Evolutionary conservation across 371 early-diverging fungal genomes (phyloP), one percentile per base, ranked within the genome.

Genomic region (Blakeslea trispora): DNA sequence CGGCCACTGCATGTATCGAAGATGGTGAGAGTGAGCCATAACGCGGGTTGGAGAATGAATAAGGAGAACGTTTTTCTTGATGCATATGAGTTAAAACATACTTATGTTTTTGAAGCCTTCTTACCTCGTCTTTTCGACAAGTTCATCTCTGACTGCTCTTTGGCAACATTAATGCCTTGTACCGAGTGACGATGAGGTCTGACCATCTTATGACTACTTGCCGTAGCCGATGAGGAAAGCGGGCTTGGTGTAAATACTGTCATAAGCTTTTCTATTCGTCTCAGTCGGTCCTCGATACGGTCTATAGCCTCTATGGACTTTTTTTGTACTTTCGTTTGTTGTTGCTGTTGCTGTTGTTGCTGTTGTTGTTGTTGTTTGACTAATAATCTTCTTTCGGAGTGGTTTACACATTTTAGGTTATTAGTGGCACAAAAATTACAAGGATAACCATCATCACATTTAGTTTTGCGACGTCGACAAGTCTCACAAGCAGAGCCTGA

Each of bases 191-290:
- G 75, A 45, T 69, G 68, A 11, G 55, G 73, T 37, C 79, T 63
- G 45, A 64, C 58, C 37, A 37, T 37, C 55, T 50, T 55, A 40
- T 61, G 61, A 50, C 54, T 41, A 17, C 46, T 37, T 21, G 55
- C 39, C 5, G 39, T 28, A 19, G 41, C 11, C 11, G 31, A 22
- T 15, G 55, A 22, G 15, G 67, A 64, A 13, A 69, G 59, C 18
- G 67, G 64, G 28, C 65, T 64, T 10, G 79, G 79, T 9, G 71
- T 65, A 53, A 79, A 76, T 4, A 77, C 80, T 19, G 76, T 67
- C 76, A 79, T 75, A 9, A 79, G 55, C 50, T 63, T 66, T 47
- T 79, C 80, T 15, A 79, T 79, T n/a, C 76, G 61, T 37, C 68
- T 57, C 10, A 79, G 55, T 24, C 80, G 68, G 52, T 79, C 80